These are phyloP conservation scores for Aspergillus sclerotioniger DNA, from an alignment of 495 filamentous ascomycete species.

Conservation along the genomic window DNA sequence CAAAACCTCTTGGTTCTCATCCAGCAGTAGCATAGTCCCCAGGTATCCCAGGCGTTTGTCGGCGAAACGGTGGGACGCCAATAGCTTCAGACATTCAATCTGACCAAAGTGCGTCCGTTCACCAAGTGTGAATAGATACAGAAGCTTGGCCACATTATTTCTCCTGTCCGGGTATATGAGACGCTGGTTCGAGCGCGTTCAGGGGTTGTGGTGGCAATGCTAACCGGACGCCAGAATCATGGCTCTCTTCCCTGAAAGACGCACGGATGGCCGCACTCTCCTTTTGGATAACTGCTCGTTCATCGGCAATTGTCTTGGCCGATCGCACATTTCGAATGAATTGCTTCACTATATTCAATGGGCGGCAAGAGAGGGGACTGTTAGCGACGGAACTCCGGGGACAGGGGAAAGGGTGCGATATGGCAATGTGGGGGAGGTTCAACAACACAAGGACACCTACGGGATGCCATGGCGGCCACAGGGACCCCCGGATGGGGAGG, in stretches of 20 bases:
- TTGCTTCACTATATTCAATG: constrained; percentile 75
- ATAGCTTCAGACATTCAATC: constrained; percentile 97
- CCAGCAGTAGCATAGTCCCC: constrained; percentile 91
- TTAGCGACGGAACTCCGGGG: constrained; percentile 13
- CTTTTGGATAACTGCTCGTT: constrained; percentile 96
- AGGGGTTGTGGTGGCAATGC: constrained; percentile 19
- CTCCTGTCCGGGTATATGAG: constrained; percentile 57
- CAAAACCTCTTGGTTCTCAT: constrained; percentile 98
- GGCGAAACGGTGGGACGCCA: constrained; percentile 94
- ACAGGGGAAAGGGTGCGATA: constrained; percentile 16
- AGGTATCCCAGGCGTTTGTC: constrained; percentile 96
- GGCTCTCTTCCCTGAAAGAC: constrained; percentile 95
- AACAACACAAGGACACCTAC: constrained; percentile 48
- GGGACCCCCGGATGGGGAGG: constrained; percentile 37
- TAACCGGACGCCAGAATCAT: constrained; percentile 84
- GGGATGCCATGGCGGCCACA: constrained; percentile 63
- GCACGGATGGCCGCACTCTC: constrained; percentile 96
- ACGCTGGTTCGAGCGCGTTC: constrained; percentile 6
- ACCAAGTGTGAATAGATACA: constrained; percentile 98
- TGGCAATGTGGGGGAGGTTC: constrained; percentile 34
- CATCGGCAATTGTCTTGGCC: constrained; percentile 97
- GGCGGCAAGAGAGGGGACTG: constrained; percentile 6
- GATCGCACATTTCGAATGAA: constrained; percentile 99
- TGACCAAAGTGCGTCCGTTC: constrained; percentile 98
- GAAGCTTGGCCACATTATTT: constrained; percentile 97